Evolutionary conservation across 169 alveolate genomes (phyloP).

Genomic region (Plasmodium vivax): DNA sequence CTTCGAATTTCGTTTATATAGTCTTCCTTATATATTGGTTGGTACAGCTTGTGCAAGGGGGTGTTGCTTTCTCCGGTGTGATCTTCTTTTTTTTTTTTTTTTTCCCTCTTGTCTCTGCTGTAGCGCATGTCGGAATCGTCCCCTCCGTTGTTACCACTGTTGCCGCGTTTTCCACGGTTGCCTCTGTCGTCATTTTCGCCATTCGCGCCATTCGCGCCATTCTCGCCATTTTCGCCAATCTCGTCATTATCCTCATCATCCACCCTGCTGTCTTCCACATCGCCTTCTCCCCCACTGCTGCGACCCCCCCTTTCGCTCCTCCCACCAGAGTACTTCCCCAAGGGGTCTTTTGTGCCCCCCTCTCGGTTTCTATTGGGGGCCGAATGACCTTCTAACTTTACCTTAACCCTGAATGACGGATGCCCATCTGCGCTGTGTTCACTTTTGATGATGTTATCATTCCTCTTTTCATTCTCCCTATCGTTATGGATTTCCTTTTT

Average conservation of each 20-base stretch:
- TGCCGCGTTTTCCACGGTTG: not conserved
- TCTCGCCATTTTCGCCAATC: not conserved
- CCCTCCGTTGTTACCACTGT: not conserved
- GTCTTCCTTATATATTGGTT: slow-evolving; percentile 70
- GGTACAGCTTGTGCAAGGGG: slow-evolving; percentile 70
- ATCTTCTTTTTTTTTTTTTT: not conserved
- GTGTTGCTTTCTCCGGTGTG: not conserved
- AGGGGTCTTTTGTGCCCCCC: not conserved
- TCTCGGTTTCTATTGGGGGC: not conserved
- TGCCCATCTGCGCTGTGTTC: not conserved
- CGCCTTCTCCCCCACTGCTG: not conserved
- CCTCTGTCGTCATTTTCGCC: not conserved
- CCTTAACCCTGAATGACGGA: not conserved
- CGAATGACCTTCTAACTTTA: not conserved
- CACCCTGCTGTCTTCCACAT: slow-evolving; percentile 1
- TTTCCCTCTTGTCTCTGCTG: not conserved
- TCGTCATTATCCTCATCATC: not conserved
- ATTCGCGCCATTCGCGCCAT: too few relatives aligned
- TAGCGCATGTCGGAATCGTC: not conserved
- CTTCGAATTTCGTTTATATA: slow-evolving; percentile 56
- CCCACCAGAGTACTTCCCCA: not conserved
- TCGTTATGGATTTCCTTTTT: slow-evolving; percentile 25
- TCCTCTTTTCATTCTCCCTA: not conserved
- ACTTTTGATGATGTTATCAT: not conserved
- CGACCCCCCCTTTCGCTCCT: not conserved